phyloP scores from a whole-genome alignment of 768 basidiomycete genomes.

The Lentinula sp. region DNA sequence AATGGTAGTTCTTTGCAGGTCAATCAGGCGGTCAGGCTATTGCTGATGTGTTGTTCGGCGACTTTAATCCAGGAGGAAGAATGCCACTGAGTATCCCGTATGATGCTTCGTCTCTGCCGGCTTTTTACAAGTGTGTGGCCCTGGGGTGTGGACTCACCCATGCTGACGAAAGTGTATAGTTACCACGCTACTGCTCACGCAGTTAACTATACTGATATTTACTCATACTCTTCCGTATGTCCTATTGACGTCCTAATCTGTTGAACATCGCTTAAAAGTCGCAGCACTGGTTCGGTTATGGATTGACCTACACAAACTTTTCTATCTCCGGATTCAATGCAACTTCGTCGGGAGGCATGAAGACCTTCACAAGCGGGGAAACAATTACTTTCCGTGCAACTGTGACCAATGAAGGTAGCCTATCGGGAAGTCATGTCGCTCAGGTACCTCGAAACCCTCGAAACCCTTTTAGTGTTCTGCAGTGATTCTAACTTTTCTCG shows the following conservation, averaged over 20 bases:
- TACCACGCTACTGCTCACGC: conserved; percentile 16
- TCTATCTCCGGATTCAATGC: conserved; percentile 13
- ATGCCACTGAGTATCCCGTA: conserved; percentile 19
- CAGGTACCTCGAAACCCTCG: conserved; percentile 12
- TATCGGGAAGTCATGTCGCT: conserved; percentile 17
- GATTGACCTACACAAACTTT: conserved; percentile 19
- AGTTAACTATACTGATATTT: conserved; percentile 16
- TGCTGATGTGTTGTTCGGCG: conserved; percentile 18
- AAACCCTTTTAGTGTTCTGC: too few relatives aligned
- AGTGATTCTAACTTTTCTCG: not conserved
- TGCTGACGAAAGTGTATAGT: not conserved
- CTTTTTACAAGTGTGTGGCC: conserved; percentile 17
- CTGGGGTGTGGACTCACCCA: not conserved
- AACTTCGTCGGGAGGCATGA: conserved; percentile 8
- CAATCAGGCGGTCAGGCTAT: conserved; percentile 22
- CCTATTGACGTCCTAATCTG: not conserved
- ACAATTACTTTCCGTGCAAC: conserved; percentile 16
- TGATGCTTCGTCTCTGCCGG: conserved; percentile 15
- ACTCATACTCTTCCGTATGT: conserved; percentile 16
- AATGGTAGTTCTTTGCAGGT: conserved; percentile 17
- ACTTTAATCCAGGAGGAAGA: conserved; percentile 19
- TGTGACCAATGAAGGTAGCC: conserved; percentile 14
- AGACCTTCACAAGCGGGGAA: conserved; percentile 13
- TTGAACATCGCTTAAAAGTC: not conserved
- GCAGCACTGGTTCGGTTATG: conserved; percentile 20